A percentile compares a stretch with the other conserved stretches of the same genome.
phyloP scores from a whole-genome alignment of 116 monocot genomes.

The Cymodocea nodosa region DNA sequence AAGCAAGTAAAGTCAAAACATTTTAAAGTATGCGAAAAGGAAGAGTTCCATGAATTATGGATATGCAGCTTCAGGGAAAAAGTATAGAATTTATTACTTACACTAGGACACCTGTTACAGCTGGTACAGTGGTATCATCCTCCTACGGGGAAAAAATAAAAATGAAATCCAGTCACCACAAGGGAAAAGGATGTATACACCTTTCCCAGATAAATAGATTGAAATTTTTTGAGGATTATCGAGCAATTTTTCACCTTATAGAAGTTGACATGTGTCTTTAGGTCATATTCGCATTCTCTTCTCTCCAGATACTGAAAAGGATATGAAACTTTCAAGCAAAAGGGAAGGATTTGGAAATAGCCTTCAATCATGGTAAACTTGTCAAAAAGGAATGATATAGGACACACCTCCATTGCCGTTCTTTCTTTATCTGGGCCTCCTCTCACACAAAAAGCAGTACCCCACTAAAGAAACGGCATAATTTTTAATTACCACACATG shows the following conservation, averaged over 20 bases:
- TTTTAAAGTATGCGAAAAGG: neutral
- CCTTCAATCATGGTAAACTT: too few relatives aligned
- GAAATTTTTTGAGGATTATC: neutral
- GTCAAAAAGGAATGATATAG: too few relatives aligned
- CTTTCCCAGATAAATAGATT: neutral
- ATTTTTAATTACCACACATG: too few relatives aligned
- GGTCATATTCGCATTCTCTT: conserved; percentile 96
- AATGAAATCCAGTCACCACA: neutral
- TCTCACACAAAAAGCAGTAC: conserved; percentile 74
- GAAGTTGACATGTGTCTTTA: conserved; percentile 53
- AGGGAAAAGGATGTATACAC: neutral
- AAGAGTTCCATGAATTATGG: too few relatives aligned
- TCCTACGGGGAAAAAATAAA: conserved; percentile 32
- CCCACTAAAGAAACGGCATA: conserved; percentile 20
- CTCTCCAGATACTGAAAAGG: conserved; percentile 71
- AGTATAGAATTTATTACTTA: conserved; percentile 21
- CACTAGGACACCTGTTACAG: conserved; percentile 63
- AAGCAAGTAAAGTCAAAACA: neutral
- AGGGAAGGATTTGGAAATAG: too few relatives aligned
- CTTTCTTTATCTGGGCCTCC: conserved; percentile 61
- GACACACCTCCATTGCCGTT: conserved; percentile 56
- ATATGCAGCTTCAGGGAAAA: neutral
- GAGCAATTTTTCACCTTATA: conserved; percentile 38
- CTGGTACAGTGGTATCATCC: conserved; percentile 37
- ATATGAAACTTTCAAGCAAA: too few relatives aligned